Base-by-base conservation (phyloP, 306 rosid species). In the Lathyrus aphaca region DNA sequence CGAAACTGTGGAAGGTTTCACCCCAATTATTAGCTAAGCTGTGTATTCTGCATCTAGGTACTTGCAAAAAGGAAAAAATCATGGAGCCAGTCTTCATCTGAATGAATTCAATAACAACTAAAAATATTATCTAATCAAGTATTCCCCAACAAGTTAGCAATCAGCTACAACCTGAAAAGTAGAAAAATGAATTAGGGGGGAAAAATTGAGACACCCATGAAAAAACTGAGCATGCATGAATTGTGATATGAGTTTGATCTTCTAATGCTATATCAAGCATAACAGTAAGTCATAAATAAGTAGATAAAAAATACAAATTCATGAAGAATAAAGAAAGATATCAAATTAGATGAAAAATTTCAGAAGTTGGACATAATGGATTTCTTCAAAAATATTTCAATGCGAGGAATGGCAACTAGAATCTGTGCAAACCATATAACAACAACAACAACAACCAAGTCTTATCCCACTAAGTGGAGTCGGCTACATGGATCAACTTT, bases 41-140 rank as follows among this genome's bases (percentile, higher is more conserved):
- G 55, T 83, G 83, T 70, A 88, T 74, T 81, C 92, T 73, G 63
- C 76, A 88, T 79, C 88, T 87, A 25, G 98, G 95, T 59, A 81
- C 75, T 79, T 82, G 89, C 46, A 84, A 76, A 64, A 88, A 74
- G 18, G 95, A 94, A 79, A 85, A 80, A 72, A 80, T 75, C 91
- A 82, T 83, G 55, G 93, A 66, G 67, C 65, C 82, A 44, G 88
- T 77, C 82, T 68, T 87, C 91, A 94, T 87, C 85, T 77, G 73
- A 81, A 78, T 77, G 78, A 80, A 78, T 72, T 57, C 64, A 81
- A 66, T 38, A 16, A 62, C 44, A 56, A 27, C 60, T 38, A 61
- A 37, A 54, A 59, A 60, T 48, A 38, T 63, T 77, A 45, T 51
- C 61, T 64, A 66, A 69, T 62, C 68, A 61, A 82, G 38, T 64